phyloP scores from a whole-genome alignment of 179 eudicot genomes.

The Spinacia oleracea region DNA sequence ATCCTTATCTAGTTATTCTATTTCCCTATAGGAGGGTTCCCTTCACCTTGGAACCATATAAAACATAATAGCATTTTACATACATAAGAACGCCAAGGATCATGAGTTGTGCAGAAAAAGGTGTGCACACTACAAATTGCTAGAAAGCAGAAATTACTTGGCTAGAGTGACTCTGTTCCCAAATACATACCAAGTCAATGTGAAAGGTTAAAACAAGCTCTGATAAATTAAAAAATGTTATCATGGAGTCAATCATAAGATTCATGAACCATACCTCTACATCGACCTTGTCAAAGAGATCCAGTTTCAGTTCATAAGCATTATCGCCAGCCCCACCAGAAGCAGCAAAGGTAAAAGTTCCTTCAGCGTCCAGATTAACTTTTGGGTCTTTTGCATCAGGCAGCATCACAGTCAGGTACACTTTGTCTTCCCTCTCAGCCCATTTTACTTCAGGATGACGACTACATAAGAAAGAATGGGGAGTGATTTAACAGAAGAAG shows the following conservation, averaged over 20 bases:
- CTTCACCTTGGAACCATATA: neutral
- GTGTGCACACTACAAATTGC: neutral
- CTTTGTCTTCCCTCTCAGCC: conserved; percentile 85
- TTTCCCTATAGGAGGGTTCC: neutral
- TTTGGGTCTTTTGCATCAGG: conserved; percentile 80
- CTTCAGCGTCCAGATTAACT: conserved; percentile 74
- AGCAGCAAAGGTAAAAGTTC: conserved; percentile 68
- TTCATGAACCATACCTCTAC: conserved; percentile 52
- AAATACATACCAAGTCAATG: neutral
- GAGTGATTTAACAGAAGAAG: neutral
- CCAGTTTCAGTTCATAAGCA: conserved; percentile 62
- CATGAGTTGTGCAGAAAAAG: neutral
- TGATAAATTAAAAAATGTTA: neutral
- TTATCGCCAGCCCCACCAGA: conserved; percentile 61
- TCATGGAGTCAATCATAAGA: no score
- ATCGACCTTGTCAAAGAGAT: conserved; percentile 73
- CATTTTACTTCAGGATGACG: conserved; percentile 92
- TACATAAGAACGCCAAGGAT: neutral
- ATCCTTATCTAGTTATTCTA: neutral
- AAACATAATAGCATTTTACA: neutral
- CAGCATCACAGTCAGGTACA: conserved; percentile 64
- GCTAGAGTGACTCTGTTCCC: neutral
- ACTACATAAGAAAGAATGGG: conserved; percentile 35
- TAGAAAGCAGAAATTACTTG: neutral
- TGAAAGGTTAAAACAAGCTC: no score